Evolutionary conservation across 768 basidiomycete genomes (phyloP).

Genomic region (Psilocybe subaeruginosa): DNA sequence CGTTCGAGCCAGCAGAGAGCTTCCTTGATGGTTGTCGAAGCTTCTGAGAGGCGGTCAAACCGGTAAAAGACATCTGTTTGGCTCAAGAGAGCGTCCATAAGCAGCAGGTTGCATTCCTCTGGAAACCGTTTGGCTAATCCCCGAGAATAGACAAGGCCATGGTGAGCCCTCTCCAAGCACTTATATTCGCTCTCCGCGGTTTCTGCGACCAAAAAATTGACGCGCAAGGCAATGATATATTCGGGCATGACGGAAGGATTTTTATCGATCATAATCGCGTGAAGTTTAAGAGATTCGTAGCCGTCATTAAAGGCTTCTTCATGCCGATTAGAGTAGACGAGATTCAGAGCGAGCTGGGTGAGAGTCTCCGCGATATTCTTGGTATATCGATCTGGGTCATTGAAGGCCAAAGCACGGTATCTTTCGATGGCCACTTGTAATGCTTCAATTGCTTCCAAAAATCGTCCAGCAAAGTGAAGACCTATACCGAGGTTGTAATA

Average conservation of each 20-base stretch:
- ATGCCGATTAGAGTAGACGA: slow-evolving; percentile 1
- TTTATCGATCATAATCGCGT: background rate
- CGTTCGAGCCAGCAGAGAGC: slow-evolving; percentile 1
- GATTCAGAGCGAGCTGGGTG: slow-evolving; percentile 5
- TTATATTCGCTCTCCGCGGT: slow-evolving; percentile 8
- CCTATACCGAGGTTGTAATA: slow-evolving; percentile 17
- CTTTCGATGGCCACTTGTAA: slow-evolving; percentile 10
- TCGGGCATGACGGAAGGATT: background rate
- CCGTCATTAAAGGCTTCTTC: slow-evolving; percentile 16
- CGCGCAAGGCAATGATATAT: slow-evolving; percentile 2
- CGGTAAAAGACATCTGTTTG: slow-evolving; percentile 1
- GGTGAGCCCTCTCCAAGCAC: background rate
- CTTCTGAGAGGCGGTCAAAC: slow-evolving; percentile 11
- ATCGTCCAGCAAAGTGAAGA: slow-evolving; percentile 8
- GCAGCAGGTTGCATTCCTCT: slow-evolving; percentile 1
- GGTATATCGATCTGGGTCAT: slow-evolving; percentile 9
- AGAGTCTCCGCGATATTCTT: slow-evolving; percentile 13
- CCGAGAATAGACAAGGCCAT: slow-evolving; percentile 2
- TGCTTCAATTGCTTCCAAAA: slow-evolving; percentile 8
- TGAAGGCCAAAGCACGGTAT: slow-evolving; percentile 13
- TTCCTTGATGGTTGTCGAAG: background rate
- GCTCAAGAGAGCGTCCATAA: background rate
- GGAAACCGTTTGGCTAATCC: slow-evolving; percentile 3
- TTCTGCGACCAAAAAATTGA: slow-evolving; percentile 3
- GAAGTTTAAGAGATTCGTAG: slow-evolving; percentile 11